These are phyloP conservation scores for Glycyrrhiza uralensis DNA, from an alignment of 306 rosid genomes.

Conservation along the genomic window DNA sequence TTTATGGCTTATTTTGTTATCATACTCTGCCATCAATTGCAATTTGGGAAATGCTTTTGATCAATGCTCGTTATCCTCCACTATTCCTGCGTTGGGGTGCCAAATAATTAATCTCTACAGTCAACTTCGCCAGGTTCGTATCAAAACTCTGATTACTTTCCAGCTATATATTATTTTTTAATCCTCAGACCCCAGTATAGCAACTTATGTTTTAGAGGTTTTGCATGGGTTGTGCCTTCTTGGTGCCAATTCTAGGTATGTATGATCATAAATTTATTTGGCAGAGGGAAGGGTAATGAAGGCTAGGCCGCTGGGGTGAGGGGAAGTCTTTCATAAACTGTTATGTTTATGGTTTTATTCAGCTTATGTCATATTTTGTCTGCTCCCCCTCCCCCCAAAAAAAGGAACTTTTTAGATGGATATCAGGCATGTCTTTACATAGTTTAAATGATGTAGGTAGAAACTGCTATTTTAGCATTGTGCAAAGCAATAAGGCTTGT, in stretches of 20 bases:
- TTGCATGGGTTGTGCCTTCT: slow-evolving; percentile 6
- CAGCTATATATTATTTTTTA: not conserved
- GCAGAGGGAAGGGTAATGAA: slow-evolving; percentile 4
- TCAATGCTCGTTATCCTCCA: slow-evolving; percentile 41
- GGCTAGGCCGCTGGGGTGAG: not conserved
- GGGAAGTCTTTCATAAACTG: not conserved
- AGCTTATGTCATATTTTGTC: slow-evolving; percentile 2
- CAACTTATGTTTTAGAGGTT: slow-evolving; percentile 4
- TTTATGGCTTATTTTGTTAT: slow-evolving; percentile 64
- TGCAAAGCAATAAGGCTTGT: slow-evolving; percentile 73
- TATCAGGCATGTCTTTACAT: slow-evolving; percentile 20
- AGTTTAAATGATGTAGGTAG: slow-evolving; percentile 63
- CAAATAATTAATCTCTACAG: slow-evolving; percentile 65
- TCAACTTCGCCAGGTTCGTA: slow-evolving; percentile 91
- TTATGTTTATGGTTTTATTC: slow-evolving; percentile 3
- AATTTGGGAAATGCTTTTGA: slow-evolving; percentile 34
- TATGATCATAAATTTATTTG: not conserved
- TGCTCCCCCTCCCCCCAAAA: not conserved
- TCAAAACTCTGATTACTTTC: slow-evolving; percentile 21
- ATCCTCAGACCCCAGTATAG: not conserved
- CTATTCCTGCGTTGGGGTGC: slow-evolving; percentile 55
- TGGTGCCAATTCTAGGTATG: slow-evolving; percentile 18
- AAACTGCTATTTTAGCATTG: slow-evolving; percentile 57
- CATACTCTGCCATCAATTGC: slow-evolving; percentile 51
- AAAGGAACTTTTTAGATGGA: not conserved